Conservation (phyloP, 2,329 filamentous ascomycete species). For the Ophiosphaerella korrae region DNA sequence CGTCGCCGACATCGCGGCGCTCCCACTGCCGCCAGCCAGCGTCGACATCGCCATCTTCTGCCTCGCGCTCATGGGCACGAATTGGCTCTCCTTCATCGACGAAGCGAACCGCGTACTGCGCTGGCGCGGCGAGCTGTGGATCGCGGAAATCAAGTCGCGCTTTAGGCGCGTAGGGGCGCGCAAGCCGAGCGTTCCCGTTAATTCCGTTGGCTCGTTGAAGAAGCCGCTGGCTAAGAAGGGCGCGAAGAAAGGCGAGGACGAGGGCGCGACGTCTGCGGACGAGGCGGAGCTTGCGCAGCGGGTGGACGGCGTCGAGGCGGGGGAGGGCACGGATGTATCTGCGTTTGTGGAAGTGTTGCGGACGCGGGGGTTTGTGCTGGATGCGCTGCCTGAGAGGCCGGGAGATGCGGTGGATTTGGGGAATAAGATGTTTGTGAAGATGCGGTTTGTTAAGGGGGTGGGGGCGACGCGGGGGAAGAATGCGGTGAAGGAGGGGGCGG, state of each 20-base stretch:
- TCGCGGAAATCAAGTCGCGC: slow-evolving; percentile 94
- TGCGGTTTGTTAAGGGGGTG: slow-evolving; percentile 89
- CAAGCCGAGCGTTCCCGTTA: slow-evolving; percentile 58
- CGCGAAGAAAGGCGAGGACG: slow-evolving; percentile 52
- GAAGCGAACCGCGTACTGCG: slow-evolving; percentile 91
- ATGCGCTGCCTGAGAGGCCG: slow-evolving; percentile 57
- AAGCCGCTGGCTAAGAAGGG: slow-evolving; percentile 22
- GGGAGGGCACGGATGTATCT: slow-evolving; percentile 79
- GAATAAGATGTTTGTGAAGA: slow-evolving; percentile 98
- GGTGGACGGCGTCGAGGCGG: slow-evolving; percentile 70
- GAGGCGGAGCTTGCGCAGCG: slow-evolving; percentile 66
- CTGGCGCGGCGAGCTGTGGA: slow-evolving; percentile 95
- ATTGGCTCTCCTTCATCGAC: slow-evolving; percentile 96
- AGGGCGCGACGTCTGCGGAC: slow-evolving; percentile 48
- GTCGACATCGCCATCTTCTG: slow-evolving; percentile 94
- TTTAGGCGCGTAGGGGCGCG: slow-evolving; percentile 70
- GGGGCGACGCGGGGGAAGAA: slow-evolving; percentile 78
- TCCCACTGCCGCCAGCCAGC: slow-evolving; percentile 75
- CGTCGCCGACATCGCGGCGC: slow-evolving; percentile 82
- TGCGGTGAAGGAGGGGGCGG: slow-evolving; percentile 48
- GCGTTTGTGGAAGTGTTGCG: slow-evolving; percentile 84
- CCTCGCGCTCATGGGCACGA: slow-evolving; percentile 96
- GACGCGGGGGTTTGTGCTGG: slow-evolving; percentile 83
- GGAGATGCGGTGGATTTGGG: slow-evolving; percentile 73
- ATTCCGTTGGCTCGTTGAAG: slow-evolving; percentile 64